Evolutionary conservation across 2,329 filamentous ascomycete genomes (phyloP).

Genomic region (Diaporthe vexans): DNA sequence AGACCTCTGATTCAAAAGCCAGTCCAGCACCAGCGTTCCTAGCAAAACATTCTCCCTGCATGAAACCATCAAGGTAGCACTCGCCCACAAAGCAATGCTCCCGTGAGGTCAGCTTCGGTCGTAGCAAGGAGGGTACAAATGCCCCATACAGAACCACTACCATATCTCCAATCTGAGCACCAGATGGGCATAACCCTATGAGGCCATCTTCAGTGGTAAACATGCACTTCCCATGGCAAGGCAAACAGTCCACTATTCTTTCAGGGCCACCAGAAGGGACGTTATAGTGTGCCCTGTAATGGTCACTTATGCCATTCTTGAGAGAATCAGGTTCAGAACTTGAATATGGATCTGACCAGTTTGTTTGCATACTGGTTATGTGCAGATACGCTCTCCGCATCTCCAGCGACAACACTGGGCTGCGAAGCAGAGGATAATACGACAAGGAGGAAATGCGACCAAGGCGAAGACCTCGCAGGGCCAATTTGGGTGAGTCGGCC

Average conservation of each 20-base stretch:
- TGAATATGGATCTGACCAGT: neutral
- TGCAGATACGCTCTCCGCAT: conserved; percentile 6
- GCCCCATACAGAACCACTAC: conserved; percentile 11
- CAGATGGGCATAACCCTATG: conserved; percentile 1
- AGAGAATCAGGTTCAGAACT: neutral
- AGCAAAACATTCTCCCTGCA: conserved; percentile 8
- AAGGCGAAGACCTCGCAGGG: no score
- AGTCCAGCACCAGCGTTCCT: neutral
- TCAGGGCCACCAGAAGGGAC: neutral
- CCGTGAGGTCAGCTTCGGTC: neutral
- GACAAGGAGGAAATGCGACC: no score
- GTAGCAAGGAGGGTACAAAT: neutral
- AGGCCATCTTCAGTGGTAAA: conserved; percentile 5
- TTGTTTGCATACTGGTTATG: neutral
- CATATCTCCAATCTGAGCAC: conserved; percentile 9
- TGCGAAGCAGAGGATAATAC: no score
- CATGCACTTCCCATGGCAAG: conserved; percentile 8
- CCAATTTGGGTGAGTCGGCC: no score
- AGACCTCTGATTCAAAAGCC: neutral
- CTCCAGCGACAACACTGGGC: neutral
- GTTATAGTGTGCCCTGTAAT: neutral
- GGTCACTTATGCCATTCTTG: neutral
- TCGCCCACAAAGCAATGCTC: neutral
- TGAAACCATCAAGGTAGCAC: conserved; percentile 1
- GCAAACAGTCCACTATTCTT: neutral